Evolutionary conservation across 2,329 filamentous ascomycete genomes (phyloP).

Genomic region (Aureobasidium sp.): DNA sequence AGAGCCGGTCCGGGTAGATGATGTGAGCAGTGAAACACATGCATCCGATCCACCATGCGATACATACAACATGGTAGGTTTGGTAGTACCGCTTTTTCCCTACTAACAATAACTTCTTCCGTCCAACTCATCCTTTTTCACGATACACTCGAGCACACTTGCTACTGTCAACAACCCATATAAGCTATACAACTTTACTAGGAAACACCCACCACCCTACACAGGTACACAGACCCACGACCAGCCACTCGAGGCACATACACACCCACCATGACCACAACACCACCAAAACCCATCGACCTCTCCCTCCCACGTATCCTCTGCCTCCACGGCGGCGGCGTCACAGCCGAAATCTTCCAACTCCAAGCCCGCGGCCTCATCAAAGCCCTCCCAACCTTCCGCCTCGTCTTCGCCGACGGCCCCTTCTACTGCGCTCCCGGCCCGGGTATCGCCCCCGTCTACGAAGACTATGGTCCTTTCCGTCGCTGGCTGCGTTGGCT

Average conservation of each 20-base stretch:
- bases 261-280: neutral
- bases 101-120: neutral
- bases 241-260: neutral
- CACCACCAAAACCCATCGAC: conserved; percentile 4
- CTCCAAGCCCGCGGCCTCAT: conserved; percentile 55
- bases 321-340: conserved; percentile 73
- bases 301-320: conserved; percentile 54
- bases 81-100: neutral
- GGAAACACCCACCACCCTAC: too few relatives aligned
- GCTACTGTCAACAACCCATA: neutral
- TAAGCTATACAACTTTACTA: too few relatives aligned
- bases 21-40: conserved; percentile 1
- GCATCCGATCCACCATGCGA: neutral
- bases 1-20: conserved; percentile 9
- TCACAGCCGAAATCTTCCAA: conserved; percentile 61
- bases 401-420: conserved; percentile 64
- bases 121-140: too few relatives aligned
- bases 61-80: neutral
- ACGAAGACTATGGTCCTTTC: conserved; percentile 59
- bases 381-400: conserved; percentile 49
- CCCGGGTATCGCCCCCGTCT: conserved; percentile 55
- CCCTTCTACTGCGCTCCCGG: conserved; percentile 57
- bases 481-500: conserved; percentile 56
- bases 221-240: neutral
- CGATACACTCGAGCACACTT: neutral